Evolutionary conservation across 2,329 filamentous ascomycete genomes (phyloP), one percentile per base, ranked within the genome.

Genomic region (Daldinia sp.): DNA sequence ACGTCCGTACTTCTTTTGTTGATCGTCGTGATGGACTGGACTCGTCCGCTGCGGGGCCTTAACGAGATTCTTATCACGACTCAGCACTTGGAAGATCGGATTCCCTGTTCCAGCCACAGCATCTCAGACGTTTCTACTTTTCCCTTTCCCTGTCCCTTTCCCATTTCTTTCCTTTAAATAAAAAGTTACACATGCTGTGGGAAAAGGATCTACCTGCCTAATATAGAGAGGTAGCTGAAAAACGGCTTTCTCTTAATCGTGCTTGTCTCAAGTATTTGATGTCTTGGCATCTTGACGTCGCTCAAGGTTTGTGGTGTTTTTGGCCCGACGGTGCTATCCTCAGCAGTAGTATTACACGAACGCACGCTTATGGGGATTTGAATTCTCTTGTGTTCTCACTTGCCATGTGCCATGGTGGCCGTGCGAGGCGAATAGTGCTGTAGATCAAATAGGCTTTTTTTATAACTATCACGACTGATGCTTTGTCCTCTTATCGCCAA

Each of bases 271-370:
- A 18, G 26, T 18, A 7, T 42, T n/a, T 58, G 41, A 13, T 51
- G 56, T 56, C 39, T 20, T 46, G 15, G 51, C 18, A 15, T 54
- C 7, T 55, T 55, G 20, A 20, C 28, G 41, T 55, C 6, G 50
- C 23, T 39, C 50, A 26, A 59, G 30, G 33, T 35, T 35, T 48
- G 35, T 62, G 54, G 57, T 28, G 18, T 42, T 51, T 65, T 68
- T 51, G 39, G 53, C 60, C 46, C 55, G 44, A 46, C 26, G 28
- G 58, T 67, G 12, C 56, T 54, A 53, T 51, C n/a, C 7, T 35
- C 4, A 35, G 33, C 33, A 35, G 33, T 9, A 23, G 50, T 69
- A 23, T 23, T 26, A 65, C 58, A 41, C 20, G 53, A 15, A 44
- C 26, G 12, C 20, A 18, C 41, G 42, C 35, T 37, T 42, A 51